Conservation (phyloP, 495 filamentous ascomycete genomes). For the Bathelium albidoporum region DNA sequence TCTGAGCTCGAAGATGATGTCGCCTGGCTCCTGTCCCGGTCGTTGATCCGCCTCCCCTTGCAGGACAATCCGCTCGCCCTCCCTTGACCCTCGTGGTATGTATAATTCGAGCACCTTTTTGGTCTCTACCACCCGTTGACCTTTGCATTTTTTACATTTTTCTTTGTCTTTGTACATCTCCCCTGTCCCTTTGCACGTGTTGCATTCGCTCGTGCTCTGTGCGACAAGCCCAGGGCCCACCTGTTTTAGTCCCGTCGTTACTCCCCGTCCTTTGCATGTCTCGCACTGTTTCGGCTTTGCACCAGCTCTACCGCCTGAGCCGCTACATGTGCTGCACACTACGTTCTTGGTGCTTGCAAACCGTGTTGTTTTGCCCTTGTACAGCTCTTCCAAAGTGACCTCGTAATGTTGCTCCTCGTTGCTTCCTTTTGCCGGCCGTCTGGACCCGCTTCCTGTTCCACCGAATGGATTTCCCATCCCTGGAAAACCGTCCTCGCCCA, state of each 20-base stretch:
- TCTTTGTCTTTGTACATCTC: conserved; percentile 87
- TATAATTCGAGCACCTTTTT: conserved; percentile 94
- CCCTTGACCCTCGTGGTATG: conserved; percentile 77
- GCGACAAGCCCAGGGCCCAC: conserved; percentile 77
- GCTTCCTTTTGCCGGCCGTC: conserved; percentile 56
- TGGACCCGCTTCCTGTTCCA: conserved; percentile 26
- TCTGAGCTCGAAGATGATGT: conserved; percentile 78
- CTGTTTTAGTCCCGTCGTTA: conserved; percentile 58
- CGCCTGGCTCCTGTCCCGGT: conserved; percentile 82
- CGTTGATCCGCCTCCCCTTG: conserved; percentile 92
- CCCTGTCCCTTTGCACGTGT: conserved; percentile 69
- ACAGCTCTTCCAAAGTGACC: conserved; percentile 83
- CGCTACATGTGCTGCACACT: conserved; percentile 77
- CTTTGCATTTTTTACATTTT: conserved; percentile 97
- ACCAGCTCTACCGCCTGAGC: conserved; percentile 82
- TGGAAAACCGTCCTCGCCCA: conserved; percentile 52
- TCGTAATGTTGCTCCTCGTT: conserved; percentile 86
- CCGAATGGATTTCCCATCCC: conserved; percentile 40
- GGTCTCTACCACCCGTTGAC: conserved; percentile 64
- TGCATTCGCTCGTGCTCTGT: conserved; percentile 60
- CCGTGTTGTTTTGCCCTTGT: conserved; percentile 96
- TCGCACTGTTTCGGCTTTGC: conserved; percentile 78
- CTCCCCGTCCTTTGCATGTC: conserved; percentile 64
- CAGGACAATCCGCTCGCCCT: conserved; percentile 81
- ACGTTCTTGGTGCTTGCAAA: conserved; percentile 90